Evolutionary conservation across 495 filamentous ascomycete genomes (phyloP).

Genomic region (Penicillium flavigenum): DNA sequence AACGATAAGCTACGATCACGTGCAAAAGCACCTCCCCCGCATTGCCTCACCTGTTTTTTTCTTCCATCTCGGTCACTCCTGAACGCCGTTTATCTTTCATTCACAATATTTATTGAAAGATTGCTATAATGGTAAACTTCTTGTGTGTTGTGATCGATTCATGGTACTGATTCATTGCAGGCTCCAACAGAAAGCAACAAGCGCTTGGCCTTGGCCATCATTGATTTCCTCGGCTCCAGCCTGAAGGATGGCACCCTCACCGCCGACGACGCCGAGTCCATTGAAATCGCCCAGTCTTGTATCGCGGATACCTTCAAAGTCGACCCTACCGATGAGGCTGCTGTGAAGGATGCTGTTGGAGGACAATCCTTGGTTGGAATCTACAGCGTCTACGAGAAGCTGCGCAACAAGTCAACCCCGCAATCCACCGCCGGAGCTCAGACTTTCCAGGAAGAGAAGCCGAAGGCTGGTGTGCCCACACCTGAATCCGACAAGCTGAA

Average conservation of each 20-base stretch:
- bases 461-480: constrained; percentile 41
- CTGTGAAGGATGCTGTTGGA: constrained; percentile 74
- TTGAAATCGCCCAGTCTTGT: constrained; percentile 89
- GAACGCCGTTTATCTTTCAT: constrained; percentile 6
- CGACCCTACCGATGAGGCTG: constrained; percentile 72
- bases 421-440: constrained; percentile 28
- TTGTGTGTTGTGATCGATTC: not conserved
- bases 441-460: constrained; percentile 26
- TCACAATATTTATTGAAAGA: not conserved
- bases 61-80: constrained; percentile 18
- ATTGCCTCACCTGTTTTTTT: constrained; percentile 20
- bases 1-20: constrained; percentile 33
- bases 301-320: constrained; percentile 94
- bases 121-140: constrained; percentile 24
- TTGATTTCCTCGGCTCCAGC: constrained; percentile 87
- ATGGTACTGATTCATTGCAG: constrained; percentile 30
- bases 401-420: constrained; percentile 65
- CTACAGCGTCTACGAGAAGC: constrained; percentile 94
- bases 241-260: constrained; percentile 84
- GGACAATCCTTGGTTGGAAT: constrained; percentile 82
- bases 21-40: constrained; percentile 29
- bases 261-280: constrained; percentile 81
- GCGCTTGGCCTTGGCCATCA: constrained; percentile 92
- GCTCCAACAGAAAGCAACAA: constrained; percentile 76
- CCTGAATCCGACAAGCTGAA: constrained; percentile 84